phyloP scores from a whole-genome alignment of 345 rosid species.

The Bruguiera gymnorhiza region DNA sequence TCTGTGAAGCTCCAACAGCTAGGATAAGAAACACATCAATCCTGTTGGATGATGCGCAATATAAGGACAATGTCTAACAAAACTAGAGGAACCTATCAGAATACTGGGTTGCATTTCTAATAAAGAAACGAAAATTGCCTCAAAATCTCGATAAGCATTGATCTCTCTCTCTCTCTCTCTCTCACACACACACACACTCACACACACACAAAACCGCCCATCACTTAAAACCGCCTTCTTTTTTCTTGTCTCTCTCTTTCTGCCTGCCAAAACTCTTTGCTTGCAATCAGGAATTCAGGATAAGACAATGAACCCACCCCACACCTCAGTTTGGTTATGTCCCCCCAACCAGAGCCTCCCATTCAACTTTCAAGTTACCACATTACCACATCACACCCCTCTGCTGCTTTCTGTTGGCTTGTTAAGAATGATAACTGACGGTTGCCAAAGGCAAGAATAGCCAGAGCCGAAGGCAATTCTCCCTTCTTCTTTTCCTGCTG shows the following conservation, averaged over 20 bases:
- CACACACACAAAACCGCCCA: not conserved
- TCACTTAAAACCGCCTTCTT: not conserved
- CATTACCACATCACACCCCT: not conserved
- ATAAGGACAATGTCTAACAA: not conserved
- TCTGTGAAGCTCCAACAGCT: too few species aligned
- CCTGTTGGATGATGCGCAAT: too few species aligned
- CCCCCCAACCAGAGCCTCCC: slow-evolving; percentile 35
- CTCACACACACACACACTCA: too few species aligned
- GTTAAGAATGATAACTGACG: not conserved
- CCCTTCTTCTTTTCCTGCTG: too few species aligned
- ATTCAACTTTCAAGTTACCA: slow-evolving; percentile 3
- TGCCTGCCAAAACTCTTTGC: not conserved
- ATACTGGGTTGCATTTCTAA: not conserved
- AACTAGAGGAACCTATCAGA: not conserved
- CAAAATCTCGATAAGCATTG: not conserved
- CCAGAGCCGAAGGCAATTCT: too few species aligned
- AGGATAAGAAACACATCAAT: too few species aligned
- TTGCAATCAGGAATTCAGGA: slow-evolving; percentile 18
- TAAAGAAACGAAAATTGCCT: slow-evolving; percentile 1
- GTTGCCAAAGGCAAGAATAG: too few species aligned
- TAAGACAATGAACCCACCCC: slow-evolving; percentile 37
- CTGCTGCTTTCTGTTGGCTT: not conserved
- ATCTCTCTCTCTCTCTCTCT: too few species aligned
- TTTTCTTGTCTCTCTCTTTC: slow-evolving; percentile 12
- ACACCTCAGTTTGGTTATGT: slow-evolving; percentile 24